Percentiles rank a stretch among this genome's conserved stretches.
Evolutionary conservation across 2,329 filamentous ascomycete genomes (phyloP).

Genomic region (Arthroderma sp.): DNA sequence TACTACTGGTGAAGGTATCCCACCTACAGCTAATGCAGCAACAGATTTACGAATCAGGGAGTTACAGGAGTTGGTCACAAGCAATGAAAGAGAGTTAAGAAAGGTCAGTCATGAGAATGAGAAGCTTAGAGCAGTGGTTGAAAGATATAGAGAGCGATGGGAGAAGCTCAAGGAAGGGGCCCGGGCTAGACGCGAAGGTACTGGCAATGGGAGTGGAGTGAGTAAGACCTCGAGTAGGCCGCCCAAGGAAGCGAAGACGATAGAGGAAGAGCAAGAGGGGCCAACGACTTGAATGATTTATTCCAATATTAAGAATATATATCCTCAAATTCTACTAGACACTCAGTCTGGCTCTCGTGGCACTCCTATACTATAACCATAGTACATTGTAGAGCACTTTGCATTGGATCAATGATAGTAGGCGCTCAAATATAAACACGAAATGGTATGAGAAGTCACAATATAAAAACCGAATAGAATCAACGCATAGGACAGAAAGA

Average conservation of each 20-base stretch:
- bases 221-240: neutral
- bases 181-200: constrained; percentile 31
- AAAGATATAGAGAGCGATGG: constrained; percentile 52
- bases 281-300: neutral
- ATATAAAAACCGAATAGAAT: neutral
- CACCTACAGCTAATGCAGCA: constrained; percentile 21
- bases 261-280: neutral
- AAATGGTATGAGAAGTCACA: neutral
- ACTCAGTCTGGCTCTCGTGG: neutral
- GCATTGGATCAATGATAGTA: neutral
- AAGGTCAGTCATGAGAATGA: constrained; percentile 51
- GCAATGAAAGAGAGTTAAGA: constrained; percentile 49
- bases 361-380: neutral
- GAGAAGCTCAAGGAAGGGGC: constrained; percentile 57
- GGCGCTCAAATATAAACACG: neutral
- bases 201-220: constrained; percentile 9
- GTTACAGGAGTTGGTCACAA: constrained; percentile 54
- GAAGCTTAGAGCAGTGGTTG: constrained; percentile 44
- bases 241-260: neutral
- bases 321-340: neutral
- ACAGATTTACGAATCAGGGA: constrained; percentile 48
- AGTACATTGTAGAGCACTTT: neutral
- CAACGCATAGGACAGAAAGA: neutral
- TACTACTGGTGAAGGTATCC: constrained; percentile 9
- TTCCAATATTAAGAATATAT: neutral